Conservation (phyloP, 2,329 filamentous ascomycete genomes). For the Arthroderma sp. region DNA sequence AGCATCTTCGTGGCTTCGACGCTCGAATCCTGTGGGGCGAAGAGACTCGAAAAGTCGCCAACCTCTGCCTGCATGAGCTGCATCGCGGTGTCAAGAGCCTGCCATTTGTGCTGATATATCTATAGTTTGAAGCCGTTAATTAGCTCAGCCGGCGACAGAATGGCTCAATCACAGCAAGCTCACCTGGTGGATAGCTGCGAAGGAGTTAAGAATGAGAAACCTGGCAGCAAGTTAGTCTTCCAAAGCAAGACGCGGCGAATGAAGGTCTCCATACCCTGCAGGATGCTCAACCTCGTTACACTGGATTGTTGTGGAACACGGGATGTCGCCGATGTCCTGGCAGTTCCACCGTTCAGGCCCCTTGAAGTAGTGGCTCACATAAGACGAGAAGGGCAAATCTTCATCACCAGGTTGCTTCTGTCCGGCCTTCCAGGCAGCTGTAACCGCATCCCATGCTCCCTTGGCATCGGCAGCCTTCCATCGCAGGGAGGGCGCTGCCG, state of each 20-base stretch:
- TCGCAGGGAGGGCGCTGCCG: neutral
- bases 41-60: neutral
- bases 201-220: constrained; percentile 1
- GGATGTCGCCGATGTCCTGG: neutral
- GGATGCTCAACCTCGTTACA: neutral
- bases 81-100: neutral
- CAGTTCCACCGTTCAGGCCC: neutral
- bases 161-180: neutral
- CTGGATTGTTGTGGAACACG: neutral
- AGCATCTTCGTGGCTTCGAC: neutral
- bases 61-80: neutral
- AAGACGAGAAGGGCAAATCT: neutral
- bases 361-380: neutral
- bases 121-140: neutral
- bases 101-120: neutral
- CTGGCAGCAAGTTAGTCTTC: neutral
- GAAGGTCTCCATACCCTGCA: neutral
- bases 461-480: neutral
- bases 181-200: neutral
- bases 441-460: neutral
- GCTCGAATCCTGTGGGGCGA: neutral
- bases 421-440: neutral
- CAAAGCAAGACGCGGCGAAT: neutral
- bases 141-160: too few relatives aligned
- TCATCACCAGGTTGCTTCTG: neutral